Base-by-base conservation (phyloP, 139 green algal genomes). In the Tetratostichococcus sp. region DNA sequence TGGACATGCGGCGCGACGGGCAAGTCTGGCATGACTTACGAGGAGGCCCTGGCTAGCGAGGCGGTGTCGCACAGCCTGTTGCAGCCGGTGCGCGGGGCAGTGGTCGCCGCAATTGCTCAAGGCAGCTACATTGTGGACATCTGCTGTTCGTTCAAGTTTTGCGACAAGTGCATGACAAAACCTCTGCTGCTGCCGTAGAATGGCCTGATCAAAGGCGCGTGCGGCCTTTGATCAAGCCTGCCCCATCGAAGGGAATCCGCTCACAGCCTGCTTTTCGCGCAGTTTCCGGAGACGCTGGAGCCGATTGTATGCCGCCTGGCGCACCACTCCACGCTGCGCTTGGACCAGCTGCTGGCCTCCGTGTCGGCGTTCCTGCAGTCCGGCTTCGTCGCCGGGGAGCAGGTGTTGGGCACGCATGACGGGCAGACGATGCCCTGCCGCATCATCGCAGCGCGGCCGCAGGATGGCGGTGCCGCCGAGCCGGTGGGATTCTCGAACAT, bases 1-100 rank as follows among this genome's bases (percentile, higher is more conserved):
- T 95, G 90, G 90, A 69, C 74, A 2, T 93, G 90, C 73, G 75
- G 79, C 3, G 77, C 80, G 28, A 90, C 81, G 1, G 86, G 87
- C 34, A 80, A 78, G 5, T 42, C 25, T 6, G 82, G 79, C 8
- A 65, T 95, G 32, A 96, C 89, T 0, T 96, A 87, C 42, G 87
- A 95, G 58, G 83, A 94, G 76, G 88, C 88, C 1, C 72, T 91
- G 4, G 31, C 79, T 16, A 81, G 69, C 30, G 89, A 79, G 42
- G 43, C 68, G 17, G 30, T 32, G 5, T 31, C 33, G 6, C 35
- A 91, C 69, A 43, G 65, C 5, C 28, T 73, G 1, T 69, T 76
- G 50, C 70, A 65, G 25, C 22, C 50, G 30, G 67, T 83, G 8
- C 30, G 43, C 35, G 26, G 39, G 14, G 25, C 6, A 26, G 42